These are phyloP conservation scores for Carex arenaria DNA, from an alignment of 202 grass and related monocot genomes.

Conservation along the genomic window DNA sequence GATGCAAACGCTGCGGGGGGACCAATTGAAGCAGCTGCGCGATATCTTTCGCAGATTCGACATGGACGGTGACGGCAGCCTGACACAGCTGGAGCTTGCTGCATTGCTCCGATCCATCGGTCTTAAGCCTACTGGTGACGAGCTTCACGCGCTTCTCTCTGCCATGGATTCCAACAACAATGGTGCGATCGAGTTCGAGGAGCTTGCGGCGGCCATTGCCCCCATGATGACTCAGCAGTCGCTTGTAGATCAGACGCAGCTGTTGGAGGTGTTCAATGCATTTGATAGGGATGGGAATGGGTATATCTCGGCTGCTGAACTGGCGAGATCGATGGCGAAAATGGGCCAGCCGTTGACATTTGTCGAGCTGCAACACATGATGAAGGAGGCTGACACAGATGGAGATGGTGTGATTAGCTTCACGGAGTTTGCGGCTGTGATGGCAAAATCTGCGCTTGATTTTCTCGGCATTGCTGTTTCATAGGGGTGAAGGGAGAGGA, in stretches of 20 bases:
- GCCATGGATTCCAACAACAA: conserved; percentile 69
- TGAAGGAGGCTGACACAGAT: conserved; percentile 61
- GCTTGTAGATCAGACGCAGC: conserved; percentile 63
- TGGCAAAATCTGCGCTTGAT: conserved; percentile 77
- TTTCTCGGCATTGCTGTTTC: conserved; percentile 53
- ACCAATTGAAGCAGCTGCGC: conserved; percentile 76
- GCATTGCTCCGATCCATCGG: conserved; percentile 61
- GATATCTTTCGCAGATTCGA: conserved; percentile 68
- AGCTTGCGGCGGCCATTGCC: conserved; percentile 67
- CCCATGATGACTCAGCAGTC: conserved; percentile 57
- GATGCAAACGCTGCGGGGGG: conserved; percentile 24
- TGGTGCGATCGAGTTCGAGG: conserved; percentile 61
- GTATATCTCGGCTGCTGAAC: conserved; percentile 69
- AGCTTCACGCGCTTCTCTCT: conserved; percentile 47
- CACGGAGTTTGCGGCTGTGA: conserved; percentile 59
- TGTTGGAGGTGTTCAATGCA: conserved; percentile 66
- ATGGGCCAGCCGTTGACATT: conserved; percentile 74
- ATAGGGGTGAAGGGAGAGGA: background rate
- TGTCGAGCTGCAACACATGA: conserved; percentile 59
- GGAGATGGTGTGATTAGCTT: conserved; percentile 82
- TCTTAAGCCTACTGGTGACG: conserved; percentile 57
- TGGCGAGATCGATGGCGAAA: conserved; percentile 59
- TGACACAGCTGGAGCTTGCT: conserved; percentile 72
- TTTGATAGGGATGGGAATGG: conserved; percentile 86
- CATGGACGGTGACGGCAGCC: conserved; percentile 66